phyloP scores from a whole-genome alignment of 2,329 filamentous ascomycete genomes.

The Trichoderma atroviride region DNA sequence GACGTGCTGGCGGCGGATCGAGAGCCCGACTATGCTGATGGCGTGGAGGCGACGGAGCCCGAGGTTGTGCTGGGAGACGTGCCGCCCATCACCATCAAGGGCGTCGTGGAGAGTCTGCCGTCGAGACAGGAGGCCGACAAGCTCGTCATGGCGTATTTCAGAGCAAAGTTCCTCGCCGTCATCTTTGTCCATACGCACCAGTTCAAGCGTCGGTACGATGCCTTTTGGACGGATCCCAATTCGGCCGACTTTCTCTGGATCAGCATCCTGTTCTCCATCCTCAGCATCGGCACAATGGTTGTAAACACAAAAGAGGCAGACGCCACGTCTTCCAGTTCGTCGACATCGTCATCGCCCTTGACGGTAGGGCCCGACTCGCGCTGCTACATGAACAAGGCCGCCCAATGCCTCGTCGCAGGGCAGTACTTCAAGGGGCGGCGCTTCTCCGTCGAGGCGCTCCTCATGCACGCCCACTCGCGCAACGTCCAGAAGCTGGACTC shows the following conservation, averaged over 20 bases:
- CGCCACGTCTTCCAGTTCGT: neutral
- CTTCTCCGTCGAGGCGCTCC: slow-evolving; percentile 53
- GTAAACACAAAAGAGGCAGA: slow-evolving; percentile 36
- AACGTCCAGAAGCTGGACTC: slow-evolving; percentile 47
- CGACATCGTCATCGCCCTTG: slow-evolving; percentile 21
- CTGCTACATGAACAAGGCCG: slow-evolving; percentile 43
- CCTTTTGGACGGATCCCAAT: slow-evolving; percentile 49
- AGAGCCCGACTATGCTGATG: slow-evolving; percentile 22
- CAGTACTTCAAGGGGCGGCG: slow-evolving; percentile 50
- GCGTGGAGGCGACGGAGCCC: slow-evolving; percentile 31
- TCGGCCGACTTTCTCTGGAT: slow-evolving; percentile 51
- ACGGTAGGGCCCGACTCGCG: slow-evolving; percentile 33
- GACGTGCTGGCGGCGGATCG: slow-evolving; percentile 37
- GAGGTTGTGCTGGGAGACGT: slow-evolving; percentile 42
- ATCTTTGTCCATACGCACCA: slow-evolving; percentile 47
- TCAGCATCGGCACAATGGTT: slow-evolving; percentile 46
- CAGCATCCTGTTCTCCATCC: slow-evolving; percentile 53
- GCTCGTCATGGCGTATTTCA: slow-evolving; percentile 45
- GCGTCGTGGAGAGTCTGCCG: slow-evolving; percentile 42
- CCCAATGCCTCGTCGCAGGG: slow-evolving; percentile 52
- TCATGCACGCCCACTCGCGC: slow-evolving; percentile 50
- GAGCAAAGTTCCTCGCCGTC: slow-evolving; percentile 42
- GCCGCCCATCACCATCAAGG: slow-evolving; percentile 35
- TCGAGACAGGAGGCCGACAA: slow-evolving; percentile 42
- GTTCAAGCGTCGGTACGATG: slow-evolving; percentile 53